phyloP scores from a whole-genome alignment of 1,284 basidiomycete genomes.

The Sanguinoderma infundibulare region DNA sequence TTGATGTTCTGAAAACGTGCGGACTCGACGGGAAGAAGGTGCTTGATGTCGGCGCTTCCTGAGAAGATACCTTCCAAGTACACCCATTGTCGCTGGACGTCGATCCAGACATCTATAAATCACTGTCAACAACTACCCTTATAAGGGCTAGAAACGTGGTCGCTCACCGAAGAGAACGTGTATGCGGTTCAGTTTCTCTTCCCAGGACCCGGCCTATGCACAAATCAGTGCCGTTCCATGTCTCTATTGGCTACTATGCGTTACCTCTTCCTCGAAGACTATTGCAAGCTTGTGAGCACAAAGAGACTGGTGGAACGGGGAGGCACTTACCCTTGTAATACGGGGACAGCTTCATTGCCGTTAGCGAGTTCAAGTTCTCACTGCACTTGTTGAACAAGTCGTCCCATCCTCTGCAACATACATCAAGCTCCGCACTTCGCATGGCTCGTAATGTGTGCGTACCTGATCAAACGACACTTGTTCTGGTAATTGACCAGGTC shows the following conservation, averaged over 20 bases:
- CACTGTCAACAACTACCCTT: not conserved
- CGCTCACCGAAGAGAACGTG: constrained; percentile 90
- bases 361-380: constrained; percentile 94
- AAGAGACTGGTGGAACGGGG: not conserved
- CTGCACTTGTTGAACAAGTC: constrained; percentile 96
- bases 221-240: constrained; percentile 19
- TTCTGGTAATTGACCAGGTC: constrained; percentile 99
- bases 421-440: too few relatives aligned
- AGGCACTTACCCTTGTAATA: constrained; percentile 84
- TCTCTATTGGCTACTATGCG: not conserved
- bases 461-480: constrained; percentile 95
- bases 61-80: constrained; percentile 99
- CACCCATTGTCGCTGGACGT: constrained; percentile 99
- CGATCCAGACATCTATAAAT: constrained; percentile 92
- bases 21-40: constrained; percentile 96
- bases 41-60: constrained; percentile 98
- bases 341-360: constrained; percentile 96
- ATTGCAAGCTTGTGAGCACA: constrained; percentile 5
- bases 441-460: too few relatives aligned
- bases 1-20: constrained; percentile 99
- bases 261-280: constrained; percentile 93
- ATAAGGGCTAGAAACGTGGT: not conserved
- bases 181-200: constrained; percentile 93
- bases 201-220: constrained; percentile 82
- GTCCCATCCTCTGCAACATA: constrained; percentile 84